These are phyloP conservation scores for Fusarium sp. DNA, from an alignment of 2,329 filamentous ascomycete species.

Conservation along the genomic window DNA sequence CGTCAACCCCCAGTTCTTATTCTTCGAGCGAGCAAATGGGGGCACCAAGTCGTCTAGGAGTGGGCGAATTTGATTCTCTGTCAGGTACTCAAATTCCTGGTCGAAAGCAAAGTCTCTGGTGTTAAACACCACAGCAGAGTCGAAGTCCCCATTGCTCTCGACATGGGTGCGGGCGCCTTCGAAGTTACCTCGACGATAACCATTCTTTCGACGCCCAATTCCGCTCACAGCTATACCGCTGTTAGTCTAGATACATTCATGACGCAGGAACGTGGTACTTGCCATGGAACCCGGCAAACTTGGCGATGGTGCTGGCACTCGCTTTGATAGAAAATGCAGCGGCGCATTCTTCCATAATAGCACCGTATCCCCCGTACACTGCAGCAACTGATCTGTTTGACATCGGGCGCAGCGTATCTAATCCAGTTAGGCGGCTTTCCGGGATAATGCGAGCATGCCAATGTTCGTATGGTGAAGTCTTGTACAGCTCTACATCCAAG, in stretches of 20 bases:
- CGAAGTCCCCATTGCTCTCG: neutral
- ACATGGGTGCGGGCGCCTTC: slow-evolving; percentile 10
- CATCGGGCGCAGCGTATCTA: slow-evolving; percentile 4
- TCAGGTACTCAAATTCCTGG: slow-evolving; percentile 9
- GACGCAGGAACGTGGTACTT: neutral
- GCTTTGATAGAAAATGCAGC: slow-evolving; percentile 22
- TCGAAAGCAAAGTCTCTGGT: slow-evolving; percentile 17
- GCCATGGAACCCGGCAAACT: slow-evolving; percentile 17
- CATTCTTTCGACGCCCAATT: neutral
- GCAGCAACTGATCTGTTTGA: neutral
- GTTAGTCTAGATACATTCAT: neutral
- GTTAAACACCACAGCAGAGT: slow-evolving; percentile 28
- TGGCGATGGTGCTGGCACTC: slow-evolving; percentile 25
- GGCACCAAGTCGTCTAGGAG: neutral
- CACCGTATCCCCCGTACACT: slow-evolving; percentile 21
- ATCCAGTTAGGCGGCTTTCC: slow-evolving; percentile 18
- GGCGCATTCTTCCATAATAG: slow-evolving; percentile 31
- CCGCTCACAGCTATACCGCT: slow-evolving; percentile 4
- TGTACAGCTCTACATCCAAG: slow-evolving; percentile 21
- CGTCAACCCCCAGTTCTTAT: neutral
- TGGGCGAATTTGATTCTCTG: neutral
- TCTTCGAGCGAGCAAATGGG: neutral
- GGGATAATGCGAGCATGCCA: slow-evolving; percentile 16
- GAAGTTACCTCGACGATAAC: slow-evolving; percentile 7
- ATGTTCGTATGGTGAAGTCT: slow-evolving; percentile 9